These are phyloP conservation scores for Cinchona pubescens DNA, from an alignment of 257 asterid species.

Conservation along the genomic window DNA sequence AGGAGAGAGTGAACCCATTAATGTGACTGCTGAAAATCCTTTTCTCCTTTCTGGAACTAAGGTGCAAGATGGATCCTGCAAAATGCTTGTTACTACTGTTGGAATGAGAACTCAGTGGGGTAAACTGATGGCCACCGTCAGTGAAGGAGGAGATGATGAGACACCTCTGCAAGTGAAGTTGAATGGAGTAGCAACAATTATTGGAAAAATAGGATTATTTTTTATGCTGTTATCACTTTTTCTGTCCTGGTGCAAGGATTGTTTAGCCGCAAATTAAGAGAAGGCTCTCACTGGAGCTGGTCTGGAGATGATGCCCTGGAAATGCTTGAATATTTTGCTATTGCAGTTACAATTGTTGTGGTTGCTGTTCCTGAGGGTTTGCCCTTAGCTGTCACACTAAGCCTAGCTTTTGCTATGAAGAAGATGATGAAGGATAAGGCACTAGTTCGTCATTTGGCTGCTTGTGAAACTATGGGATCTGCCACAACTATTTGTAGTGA, in stretches of 20 bases:
- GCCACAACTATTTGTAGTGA: slow-evolving; percentile 92
- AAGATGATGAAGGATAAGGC: slow-evolving; percentile 97
- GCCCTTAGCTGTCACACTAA: slow-evolving; percentile 88
- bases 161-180: slow-evolving; percentile 86
- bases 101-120: slow-evolving; percentile 99
- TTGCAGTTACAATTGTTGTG: slow-evolving; percentile 91
- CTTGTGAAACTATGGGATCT: slow-evolving; percentile 98
- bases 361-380: slow-evolving; percentile 97
- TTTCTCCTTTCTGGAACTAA: slow-evolving; percentile 88
- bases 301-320: slow-evolving; percentile 73
- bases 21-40: slow-evolving; percentile 63
- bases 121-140: slow-evolving; percentile 81
- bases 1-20: slow-evolving; percentile 81
- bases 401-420: slow-evolving; percentile 95
- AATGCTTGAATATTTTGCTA: slow-evolving; percentile 84
- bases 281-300: slow-evolving; percentile 61
- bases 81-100: slow-evolving; percentile 82
- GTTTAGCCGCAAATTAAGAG: slow-evolving; percentile 49
- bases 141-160: slow-evolving; percentile 94
- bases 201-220: slow-evolving; percentile 82
- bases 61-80: slow-evolving; percentile 89
- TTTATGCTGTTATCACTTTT: slow-evolving; percentile 82
- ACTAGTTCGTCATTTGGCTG: slow-evolving; percentile 86
- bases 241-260: slow-evolving; percentile 77
- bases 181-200: slow-evolving; percentile 86